A percentile compares a stretch with the other conserved stretches of the same genome.
Evolutionary conservation across 139 green algal genomes (phyloP).

Genomic region (Chlorella sp.): DNA sequence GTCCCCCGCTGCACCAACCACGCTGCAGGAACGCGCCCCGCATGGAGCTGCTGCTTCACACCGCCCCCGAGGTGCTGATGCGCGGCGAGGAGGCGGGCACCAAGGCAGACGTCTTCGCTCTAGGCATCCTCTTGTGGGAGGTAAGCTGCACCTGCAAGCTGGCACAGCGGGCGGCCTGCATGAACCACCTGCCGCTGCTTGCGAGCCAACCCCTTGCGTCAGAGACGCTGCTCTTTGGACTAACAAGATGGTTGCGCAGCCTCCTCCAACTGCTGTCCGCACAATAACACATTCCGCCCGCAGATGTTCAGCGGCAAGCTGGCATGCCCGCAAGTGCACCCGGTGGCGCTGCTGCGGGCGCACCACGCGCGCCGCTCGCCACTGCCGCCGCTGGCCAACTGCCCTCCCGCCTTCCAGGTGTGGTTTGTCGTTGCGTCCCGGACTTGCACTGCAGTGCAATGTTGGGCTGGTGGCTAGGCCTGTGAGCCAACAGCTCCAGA

Average conservation of each 20-base stretch:
- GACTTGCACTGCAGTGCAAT: too few relatives aligned
- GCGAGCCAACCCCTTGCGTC: too few relatives aligned
- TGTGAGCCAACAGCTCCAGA: too few relatives aligned
- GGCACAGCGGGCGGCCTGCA: background rate
- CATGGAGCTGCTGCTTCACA: background rate
- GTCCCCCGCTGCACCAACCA: too few relatives aligned
- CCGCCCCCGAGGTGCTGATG: conserved; percentile 9
- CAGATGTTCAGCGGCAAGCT: background rate
- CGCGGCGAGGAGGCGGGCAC: background rate
- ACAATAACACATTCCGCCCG: too few relatives aligned
- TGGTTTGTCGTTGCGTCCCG: too few relatives aligned
- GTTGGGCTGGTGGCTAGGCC: too few relatives aligned
- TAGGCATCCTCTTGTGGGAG: background rate
- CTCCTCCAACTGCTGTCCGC: too few relatives aligned
- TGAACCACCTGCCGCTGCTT: too few relatives aligned
- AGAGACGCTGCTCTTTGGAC: too few relatives aligned
- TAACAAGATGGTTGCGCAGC: too few relatives aligned
- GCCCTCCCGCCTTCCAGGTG: background rate
- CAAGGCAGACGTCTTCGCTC: background rate
- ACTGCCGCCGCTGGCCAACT: background rate
- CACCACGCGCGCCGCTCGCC: background rate
- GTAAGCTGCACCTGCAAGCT: background rate
- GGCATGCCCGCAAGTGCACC: background rate
- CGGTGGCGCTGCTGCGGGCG: background rate
- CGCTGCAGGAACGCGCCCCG: too few relatives aligned